Evolutionary conservation across 2,329 filamentous ascomycete species (phyloP).

Genomic region (Colletotrichum sp.): DNA sequence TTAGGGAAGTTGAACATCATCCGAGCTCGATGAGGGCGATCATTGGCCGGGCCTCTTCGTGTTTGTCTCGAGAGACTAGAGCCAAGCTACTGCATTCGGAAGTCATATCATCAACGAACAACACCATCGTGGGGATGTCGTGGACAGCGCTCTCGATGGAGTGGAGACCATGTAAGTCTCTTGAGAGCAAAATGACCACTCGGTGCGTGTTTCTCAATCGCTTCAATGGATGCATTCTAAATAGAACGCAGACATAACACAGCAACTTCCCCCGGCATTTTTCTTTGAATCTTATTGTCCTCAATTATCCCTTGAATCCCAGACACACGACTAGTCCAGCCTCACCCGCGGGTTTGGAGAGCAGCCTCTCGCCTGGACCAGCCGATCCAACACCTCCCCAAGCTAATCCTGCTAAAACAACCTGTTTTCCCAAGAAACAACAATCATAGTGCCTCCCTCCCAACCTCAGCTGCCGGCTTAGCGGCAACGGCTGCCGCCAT

Average conservation of each 20-base stretch:
- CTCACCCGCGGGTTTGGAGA: not conserved
- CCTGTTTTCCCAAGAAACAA: not conserved
- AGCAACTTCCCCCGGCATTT: no score
- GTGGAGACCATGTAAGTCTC: not conserved
- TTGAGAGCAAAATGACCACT: not conserved
- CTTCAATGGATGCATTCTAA: not conserved
- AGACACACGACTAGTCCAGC: not conserved
- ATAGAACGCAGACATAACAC: no score
- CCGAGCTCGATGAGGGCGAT: not conserved
- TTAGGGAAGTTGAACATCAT: not conserved
- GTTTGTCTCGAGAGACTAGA: not conserved
- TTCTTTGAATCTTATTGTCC: fast-evolving
- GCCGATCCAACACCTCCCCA: not conserved
- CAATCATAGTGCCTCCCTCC: not conserved
- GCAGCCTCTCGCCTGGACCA: not conserved
- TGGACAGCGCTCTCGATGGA: not conserved
- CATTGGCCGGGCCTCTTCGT: not conserved
- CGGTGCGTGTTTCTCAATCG: not conserved
- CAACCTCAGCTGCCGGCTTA: not conserved
- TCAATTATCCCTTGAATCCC: fast-evolving
- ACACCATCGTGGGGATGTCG: not conserved
- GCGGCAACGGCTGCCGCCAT: not conserved
- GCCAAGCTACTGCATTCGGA: not conserved
- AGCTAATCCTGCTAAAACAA: not conserved
- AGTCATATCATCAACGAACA: not conserved